phyloP scores from a whole-genome alignment of 345 rosid genomes.

The Physaria fendleri region DNA sequence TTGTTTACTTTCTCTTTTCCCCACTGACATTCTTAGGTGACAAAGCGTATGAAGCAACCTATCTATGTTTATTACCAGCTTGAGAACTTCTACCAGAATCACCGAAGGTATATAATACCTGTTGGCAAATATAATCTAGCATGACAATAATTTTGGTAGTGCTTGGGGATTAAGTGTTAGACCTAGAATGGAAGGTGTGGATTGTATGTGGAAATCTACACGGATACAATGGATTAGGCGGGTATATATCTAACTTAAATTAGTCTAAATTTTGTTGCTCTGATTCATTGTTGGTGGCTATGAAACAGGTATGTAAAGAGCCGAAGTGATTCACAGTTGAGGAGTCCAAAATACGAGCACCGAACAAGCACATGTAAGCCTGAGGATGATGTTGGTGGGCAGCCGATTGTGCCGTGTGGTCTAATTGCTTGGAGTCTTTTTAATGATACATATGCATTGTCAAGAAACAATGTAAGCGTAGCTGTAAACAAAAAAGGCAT shows the following conservation, averaged over 20 bases:
- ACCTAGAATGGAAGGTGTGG: conserved; percentile 6
- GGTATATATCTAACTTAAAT: background rate
- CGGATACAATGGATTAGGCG: background rate
- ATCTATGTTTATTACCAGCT: conserved; percentile 93
- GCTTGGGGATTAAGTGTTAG: background rate
- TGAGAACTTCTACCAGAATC: conserved; percentile 97
- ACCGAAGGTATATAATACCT: conserved; percentile 59
- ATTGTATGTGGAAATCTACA: background rate
- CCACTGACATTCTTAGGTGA: conserved; percentile 41
- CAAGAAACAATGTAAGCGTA: conserved; percentile 37
- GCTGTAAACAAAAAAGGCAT: conserved; percentile 60
- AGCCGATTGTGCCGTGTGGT: conserved; percentile 83
- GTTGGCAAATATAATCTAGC: background rate
- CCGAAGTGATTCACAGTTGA: conserved; percentile 74
- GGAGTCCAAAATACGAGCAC: conserved; percentile 26
- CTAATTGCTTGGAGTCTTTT: conserved; percentile 99
- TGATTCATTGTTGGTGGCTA: background rate
- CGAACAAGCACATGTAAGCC: conserved; percentile 59
- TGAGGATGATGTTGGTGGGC: conserved; percentile 45
- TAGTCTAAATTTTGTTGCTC: background rate
- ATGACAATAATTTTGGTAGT: background rate
- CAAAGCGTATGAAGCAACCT: conserved; percentile 78
- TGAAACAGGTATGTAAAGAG: conserved; percentile 85
- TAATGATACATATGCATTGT: conserved; percentile 71
- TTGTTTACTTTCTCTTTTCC: conserved; percentile 18